Evolutionary conservation across 2,329 filamentous ascomycete genomes (phyloP), one percentile per base, ranked within the genome.

Genomic region (Hymenoscyphus fructigenus): DNA sequence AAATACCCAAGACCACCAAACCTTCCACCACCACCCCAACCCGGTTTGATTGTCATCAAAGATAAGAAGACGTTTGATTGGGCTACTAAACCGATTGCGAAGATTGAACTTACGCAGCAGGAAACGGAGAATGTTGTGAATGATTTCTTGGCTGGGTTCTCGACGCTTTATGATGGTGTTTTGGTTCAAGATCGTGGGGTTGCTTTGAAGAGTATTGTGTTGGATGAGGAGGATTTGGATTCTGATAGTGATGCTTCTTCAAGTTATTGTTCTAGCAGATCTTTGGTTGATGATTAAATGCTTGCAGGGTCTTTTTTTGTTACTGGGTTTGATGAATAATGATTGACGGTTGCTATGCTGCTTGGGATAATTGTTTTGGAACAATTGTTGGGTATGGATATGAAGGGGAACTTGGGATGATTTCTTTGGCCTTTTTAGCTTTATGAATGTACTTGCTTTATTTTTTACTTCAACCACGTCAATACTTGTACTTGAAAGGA

Each of bases 51-150:
- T 26, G n/a, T 50, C 17, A 4, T 34, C 5, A 57, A 57, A 15
- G 15, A 32, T 17, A 17, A 29, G 26, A 57, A 34, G 55, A 57
- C 7, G 5, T 57, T 29, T n/a, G 28, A 57, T 36, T n/a, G 32
- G 28, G 55, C 55, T 20, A 60, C 26, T 12, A 65, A 57, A 10
- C 28, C 50, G 38, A 57, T 38, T 17, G 62, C 57, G 5, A 56
- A 56, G 15, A 62, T 68, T 12, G 41, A 67, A 29, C 63, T 68
- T 15, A 67, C 62, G n/a, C 65, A 66, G 53, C 47, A 66, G n/a
- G 67, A 68, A 41, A 65, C 65, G 2, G 67, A 70, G 65, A 61
- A 62, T 50, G 64, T 67, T 5, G 60, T 70, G 15, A 68, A 70
- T 57, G 65, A 67, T 29, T 68, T 68, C 38, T 57, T 70, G 15